phyloP scores from a whole-genome alignment of 2,329 filamentous ascomycete species.

The Venturia pyrina region DNA sequence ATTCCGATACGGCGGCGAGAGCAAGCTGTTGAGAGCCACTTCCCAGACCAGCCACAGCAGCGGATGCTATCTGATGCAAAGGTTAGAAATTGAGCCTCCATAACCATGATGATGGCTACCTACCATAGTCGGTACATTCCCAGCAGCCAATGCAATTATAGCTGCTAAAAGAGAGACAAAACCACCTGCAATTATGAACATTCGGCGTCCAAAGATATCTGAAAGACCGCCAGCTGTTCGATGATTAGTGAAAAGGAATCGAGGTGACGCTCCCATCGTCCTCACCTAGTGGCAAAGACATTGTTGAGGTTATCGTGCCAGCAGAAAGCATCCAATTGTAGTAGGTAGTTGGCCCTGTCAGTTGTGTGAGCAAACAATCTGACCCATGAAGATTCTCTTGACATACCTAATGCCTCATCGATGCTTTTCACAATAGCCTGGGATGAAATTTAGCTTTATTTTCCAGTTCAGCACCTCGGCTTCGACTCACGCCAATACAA shows the following conservation, averaged over 20 bases:
- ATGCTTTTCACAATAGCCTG: slow-evolving; percentile 12
- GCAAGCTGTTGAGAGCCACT: too few species aligned
- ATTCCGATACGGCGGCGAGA: too few species aligned
- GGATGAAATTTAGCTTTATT: background rate
- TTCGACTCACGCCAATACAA: slow-evolving; percentile 6
- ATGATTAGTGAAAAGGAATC: background rate
- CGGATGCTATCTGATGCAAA: too few species aligned
- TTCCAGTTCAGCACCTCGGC: background rate
- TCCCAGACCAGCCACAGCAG: too few species aligned
- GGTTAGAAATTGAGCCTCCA: too few species aligned
- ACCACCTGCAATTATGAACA: too few species aligned
- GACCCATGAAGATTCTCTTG: background rate
- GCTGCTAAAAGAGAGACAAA: too few species aligned
- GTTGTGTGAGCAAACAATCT: background rate
- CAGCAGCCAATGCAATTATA: too few species aligned
- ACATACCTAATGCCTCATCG: slow-evolving; percentile 12
- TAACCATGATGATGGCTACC: too few species aligned
- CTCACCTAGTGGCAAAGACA: slow-evolving; percentile 8
- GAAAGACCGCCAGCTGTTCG: background rate
- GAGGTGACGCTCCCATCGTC: background rate
- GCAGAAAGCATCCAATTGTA: slow-evolving; percentile 14
- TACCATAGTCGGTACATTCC: too few species aligned
- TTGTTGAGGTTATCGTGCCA: slow-evolving; percentile 7
- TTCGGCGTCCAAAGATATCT: too few species aligned
- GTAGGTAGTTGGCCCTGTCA: slow-evolving; percentile 13